These are phyloP conservation scores for Globisporangium cylindrosporum DNA, from an alignment of 352 stramenopile genomes.

Conservation along the genomic window DNA sequence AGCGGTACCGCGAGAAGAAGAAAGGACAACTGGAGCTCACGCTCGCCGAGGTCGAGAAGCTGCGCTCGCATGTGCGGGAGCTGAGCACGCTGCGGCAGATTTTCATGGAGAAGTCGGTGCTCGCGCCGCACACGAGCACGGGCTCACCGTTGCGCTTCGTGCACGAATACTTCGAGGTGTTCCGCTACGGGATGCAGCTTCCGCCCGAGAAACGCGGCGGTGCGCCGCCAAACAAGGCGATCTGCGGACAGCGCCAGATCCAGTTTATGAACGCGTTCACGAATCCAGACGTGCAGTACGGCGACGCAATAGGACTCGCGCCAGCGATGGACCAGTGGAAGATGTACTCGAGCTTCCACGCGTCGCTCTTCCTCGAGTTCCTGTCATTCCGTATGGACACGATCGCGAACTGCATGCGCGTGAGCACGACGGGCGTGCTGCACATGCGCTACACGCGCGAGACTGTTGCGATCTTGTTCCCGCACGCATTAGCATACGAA, in stretches of 20 bases:
- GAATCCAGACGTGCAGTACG: constrained; percentile 16
- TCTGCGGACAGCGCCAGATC: constrained; percentile 11
- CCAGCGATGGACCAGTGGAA: constrained; percentile 20
- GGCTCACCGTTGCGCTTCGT: constrained; percentile 18
- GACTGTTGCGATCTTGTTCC: constrained; percentile 37
- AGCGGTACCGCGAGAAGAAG: constrained; percentile 20
- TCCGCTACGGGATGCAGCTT: constrained; percentile 17
- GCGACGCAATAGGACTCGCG: constrained; percentile 6
- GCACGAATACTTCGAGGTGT: constrained; percentile 24
- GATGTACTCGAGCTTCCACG: constrained; percentile 18
- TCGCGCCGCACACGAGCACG: constrained; percentile 5
- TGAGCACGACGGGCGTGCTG: constrained; percentile 24
- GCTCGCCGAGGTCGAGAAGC: constrained; percentile 7
- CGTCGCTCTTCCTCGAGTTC: constrained; percentile 20
- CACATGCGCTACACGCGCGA: constrained; percentile 32
- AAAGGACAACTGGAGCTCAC: constrained; percentile 12
- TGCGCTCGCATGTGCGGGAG: constrained; percentile 13
- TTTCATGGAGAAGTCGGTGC: constrained; percentile 11
- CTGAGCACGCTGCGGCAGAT: constrained; percentile 12
- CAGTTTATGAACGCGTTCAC: constrained; percentile 13
- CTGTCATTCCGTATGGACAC: constrained; percentile 14
- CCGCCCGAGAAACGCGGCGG: neutral
- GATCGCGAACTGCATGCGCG: constrained; percentile 12
- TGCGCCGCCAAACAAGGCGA: neutral
- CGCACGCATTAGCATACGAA: constrained; percentile 24